phyloP scores from a whole-genome alignment of 441 rosid genomes.

The Mallotus japonicus region DNA sequence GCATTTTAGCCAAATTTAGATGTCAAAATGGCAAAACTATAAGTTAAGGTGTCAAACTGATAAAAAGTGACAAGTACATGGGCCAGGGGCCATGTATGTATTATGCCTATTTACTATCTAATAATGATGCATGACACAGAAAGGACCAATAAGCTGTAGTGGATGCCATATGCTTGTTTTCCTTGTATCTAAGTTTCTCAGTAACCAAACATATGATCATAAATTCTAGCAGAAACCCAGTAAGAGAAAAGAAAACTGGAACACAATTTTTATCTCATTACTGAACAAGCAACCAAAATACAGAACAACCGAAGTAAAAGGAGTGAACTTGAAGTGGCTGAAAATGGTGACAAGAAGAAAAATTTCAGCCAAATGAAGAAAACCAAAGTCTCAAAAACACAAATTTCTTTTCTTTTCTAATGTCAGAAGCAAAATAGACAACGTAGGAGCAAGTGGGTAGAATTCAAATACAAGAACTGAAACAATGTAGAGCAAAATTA shows the following conservation, averaged over 20 bases:
- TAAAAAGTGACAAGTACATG: too few relatives aligned
- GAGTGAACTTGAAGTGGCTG: background rate
- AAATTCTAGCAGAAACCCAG: background rate
- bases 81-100: too few relatives aligned
- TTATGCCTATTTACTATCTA: too few relatives aligned
- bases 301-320: too few relatives aligned
- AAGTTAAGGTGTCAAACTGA: too few relatives aligned
- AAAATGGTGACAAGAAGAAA: background rate
- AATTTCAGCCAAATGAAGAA: background rate
- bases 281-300: too few relatives aligned
- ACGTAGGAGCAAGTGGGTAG: background rate
- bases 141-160: background rate
- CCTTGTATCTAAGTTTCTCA: background rate
- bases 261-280: background rate
- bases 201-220: background rate
- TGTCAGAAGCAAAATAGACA: background rate
- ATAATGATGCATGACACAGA: background rate
- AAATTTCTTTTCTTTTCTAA: background rate
- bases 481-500: background rate
- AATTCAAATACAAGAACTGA: background rate
- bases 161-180: too few relatives aligned
- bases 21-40: too few relatives aligned
- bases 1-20: too few relatives aligned
- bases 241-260: background rate
- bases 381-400: background rate